Evolutionary conservation across 495 filamentous ascomycete genomes (phyloP), one percentile per base, ranked within the genome.

Genomic region (Patellaria atrata): DNA sequence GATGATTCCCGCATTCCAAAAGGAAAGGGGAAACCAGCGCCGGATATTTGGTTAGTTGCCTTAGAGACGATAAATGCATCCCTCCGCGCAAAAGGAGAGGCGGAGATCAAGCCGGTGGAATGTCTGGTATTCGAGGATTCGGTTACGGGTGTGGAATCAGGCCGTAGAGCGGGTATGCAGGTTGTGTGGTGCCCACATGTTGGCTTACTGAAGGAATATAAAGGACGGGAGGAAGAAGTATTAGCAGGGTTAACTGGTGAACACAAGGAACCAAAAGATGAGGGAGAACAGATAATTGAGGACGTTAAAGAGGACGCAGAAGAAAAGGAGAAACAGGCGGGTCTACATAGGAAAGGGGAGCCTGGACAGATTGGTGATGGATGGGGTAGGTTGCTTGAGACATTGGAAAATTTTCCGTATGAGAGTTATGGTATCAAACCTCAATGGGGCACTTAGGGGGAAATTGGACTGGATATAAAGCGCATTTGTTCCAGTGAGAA

Each of bases 111-210:
- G 30, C 82, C 85, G 0, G 77, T 77, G 45, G 89, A 99, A 54
- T 94, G 87, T 56, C 62, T 99, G 6, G 89, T 99, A 0, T 94
- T 99, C 50, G 89, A 99, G 56, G 89, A 99, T 54, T 76, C 74
- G 16, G 86, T 96, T 3, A 82, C 83, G 0, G 89, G 89, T 0
- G 83, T 94, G 0, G 89, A 99, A 60, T 72, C 86, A 7, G 89
- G 84, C 8, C 61, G 89, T 20, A 70, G 89, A 37, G 89, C 91
- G 0, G 91, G 91, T 0, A 96, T 96, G 91, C 69, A 83, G 41
- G 89, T 94, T 6, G 63, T 92, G 1, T 99, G 89, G 89, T 76
- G 73, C 43, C 89, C 89, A 4, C 86, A 96, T 63, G 69, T 73
- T 2, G 81, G 72, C 53, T 56, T 99, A 17, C 60, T 80, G 60